Conservation (phyloP, 1,284 basidiomycete species). For the Ceratobasidium theobromae region DNA sequence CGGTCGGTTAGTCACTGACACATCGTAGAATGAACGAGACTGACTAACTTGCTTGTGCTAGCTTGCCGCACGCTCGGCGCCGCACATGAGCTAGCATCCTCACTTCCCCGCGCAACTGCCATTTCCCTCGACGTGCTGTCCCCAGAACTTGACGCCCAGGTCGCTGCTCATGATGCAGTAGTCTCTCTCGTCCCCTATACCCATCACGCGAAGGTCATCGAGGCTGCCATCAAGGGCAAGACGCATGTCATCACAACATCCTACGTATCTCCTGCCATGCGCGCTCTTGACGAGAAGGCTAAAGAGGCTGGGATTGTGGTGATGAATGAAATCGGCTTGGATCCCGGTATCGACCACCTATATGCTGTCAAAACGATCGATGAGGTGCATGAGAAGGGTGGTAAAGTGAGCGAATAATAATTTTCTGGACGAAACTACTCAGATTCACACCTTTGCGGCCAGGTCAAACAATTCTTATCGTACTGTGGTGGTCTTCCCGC, state of each 20-base stretch:
- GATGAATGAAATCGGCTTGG: constrained; percentile 98
- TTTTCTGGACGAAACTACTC: neutral
- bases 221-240: constrained; percentile 93
- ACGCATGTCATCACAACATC: constrained; percentile 96
- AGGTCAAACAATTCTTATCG: constrained; percentile 92
- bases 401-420: constrained; percentile 61
- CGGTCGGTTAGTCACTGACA: constrained; percentile 72
- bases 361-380: constrained; percentile 97
- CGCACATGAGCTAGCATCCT: constrained; percentile 68
- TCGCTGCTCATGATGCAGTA: constrained; percentile 89
- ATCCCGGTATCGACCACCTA: constrained; percentile 92
- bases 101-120: constrained; percentile 69
- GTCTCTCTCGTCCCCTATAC: constrained; percentile 98
- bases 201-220: constrained; percentile 88
- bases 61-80: constrained; percentile 83
- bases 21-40: too few species aligned
- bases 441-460: neutral
- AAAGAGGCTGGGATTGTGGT: constrained; percentile 91
- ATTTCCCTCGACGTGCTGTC: constrained; percentile 83
- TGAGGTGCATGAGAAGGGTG: constrained; percentile 91
- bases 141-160: constrained; percentile 72
- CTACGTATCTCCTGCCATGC: constrained; percentile 90
- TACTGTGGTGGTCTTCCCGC: constrained; percentile 98
- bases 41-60: constrained; percentile 48
- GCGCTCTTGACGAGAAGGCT: constrained; percentile 79